Base-by-base conservation (phyloP, 257 asterid genomes). In the Primulina tabacum region DNA sequence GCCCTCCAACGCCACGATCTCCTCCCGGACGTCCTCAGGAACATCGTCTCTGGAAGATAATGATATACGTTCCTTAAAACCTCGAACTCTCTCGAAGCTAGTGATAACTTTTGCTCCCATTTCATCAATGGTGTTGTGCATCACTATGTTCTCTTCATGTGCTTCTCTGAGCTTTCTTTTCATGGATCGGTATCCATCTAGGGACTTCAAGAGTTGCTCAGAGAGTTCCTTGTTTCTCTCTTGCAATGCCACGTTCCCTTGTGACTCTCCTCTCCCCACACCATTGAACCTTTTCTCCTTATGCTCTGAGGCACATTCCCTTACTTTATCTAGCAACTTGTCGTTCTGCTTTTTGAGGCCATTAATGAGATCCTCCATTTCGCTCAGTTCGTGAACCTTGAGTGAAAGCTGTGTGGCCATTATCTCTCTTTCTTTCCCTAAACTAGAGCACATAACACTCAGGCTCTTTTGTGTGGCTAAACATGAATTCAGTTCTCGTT, bases 371-470 rank as follows among this genome's bases (percentile, higher is more conserved):
- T 89, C 90, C 62, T 89, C 96, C 85, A 85, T 77, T 60, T 76
- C 95, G 18, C 56, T 79, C 64, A 82, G 21, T 61, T 86, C 86
- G 11, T 84, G 89, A 0, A 59, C 88, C 57, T 81, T 91, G 38
- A 76, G 84, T 0, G 89, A 78, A 0, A 91, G 83, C 69, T 91
- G 95, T 28, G 57, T n/a, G 0, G 87, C 83, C 87, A 91, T 91
- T 5, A 89, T 87, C 80, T 85, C 92, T 77, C 84, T 91, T 70
- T 89, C 97, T 69, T 83, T 87, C 33, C 91, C 93, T 64, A 87
- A 78, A 37, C 96, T 82, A 0, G 90, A 76, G 81, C 92, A 89
- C 95, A 86, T 79, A 21, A 83, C 73, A 76, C 89, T 89, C 10
- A 91, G 84, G 68, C 84, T 84, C 65, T 87, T 91, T 28, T 86